These are phyloP conservation scores for Pezicula rhizophila DNA, from an alignment of 2,329 filamentous ascomycete species.

Conservation along the genomic window DNA sequence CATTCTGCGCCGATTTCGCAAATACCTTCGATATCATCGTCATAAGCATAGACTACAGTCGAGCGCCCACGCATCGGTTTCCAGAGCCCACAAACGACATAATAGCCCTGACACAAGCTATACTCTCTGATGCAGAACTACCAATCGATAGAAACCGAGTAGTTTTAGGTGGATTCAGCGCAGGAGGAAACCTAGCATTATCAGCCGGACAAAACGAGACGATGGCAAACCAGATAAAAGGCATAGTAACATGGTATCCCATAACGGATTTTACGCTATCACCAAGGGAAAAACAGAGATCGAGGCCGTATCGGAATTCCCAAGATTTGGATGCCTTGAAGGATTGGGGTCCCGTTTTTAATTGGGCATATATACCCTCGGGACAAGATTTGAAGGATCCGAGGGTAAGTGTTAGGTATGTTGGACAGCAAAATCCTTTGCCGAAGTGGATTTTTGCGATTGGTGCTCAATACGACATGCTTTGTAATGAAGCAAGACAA, in stretches of 20 bases:
- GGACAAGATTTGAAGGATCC: not conserved
- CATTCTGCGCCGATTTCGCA: slow-evolving; percentile 39
- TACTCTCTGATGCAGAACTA: slow-evolving; percentile 37
- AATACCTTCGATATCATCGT: slow-evolving; percentile 36
- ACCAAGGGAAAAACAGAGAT: not conserved
- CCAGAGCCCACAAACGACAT: slow-evolving; percentile 40
- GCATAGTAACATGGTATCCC: slow-evolving; percentile 37
- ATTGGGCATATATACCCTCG: not conserved
- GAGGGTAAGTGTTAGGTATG: not conserved
- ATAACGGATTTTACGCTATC: not conserved
- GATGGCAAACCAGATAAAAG: slow-evolving; percentile 25
- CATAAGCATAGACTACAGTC: slow-evolving; percentile 43
- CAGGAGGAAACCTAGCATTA: slow-evolving; percentile 40
- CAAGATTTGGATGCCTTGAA: not conserved
- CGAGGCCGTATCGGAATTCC: not conserved
- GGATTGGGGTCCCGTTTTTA: not conserved
- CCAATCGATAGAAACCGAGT: slow-evolving; percentile 38
- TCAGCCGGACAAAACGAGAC: slow-evolving; percentile 32
- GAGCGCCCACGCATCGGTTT: slow-evolving; percentile 38
- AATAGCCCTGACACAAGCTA: slow-evolving; percentile 34
- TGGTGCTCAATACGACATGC: slow-evolving; percentile 16
- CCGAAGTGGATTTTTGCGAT: slow-evolving; percentile 13
- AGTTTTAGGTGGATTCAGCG: slow-evolving; percentile 40
- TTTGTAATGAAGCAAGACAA: slow-evolving; percentile 12
- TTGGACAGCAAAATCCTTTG: not conserved